Conservation (phyloP, 2,329 filamentous ascomycete species). For the Nemania sp. region DNA sequence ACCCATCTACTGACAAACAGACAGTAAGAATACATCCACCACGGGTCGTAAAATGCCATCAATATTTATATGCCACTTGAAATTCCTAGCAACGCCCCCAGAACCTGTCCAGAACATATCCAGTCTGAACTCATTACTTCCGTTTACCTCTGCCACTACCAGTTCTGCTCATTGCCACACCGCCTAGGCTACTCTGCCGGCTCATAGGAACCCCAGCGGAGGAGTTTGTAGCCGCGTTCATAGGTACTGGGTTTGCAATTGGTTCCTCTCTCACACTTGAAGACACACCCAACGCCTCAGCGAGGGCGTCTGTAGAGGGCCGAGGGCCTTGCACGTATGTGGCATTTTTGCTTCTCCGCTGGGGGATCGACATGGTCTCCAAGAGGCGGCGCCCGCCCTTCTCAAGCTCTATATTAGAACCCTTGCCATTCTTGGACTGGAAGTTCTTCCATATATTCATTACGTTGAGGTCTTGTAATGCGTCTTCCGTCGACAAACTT, state of each 20-base stretch:
- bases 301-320: slow-evolving; percentile 62
- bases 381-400: slow-evolving; percentile 67
- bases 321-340: slow-evolving; percentile 61
- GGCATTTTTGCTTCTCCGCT: slow-evolving; percentile 61
- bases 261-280: slow-evolving; percentile 58
- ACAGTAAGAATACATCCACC: slow-evolving; percentile 6
- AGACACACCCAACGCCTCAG: slow-evolving; percentile 63
- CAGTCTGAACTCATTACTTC: slow-evolving; percentile 38
- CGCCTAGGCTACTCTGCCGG: slow-evolving; percentile 67
- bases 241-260: slow-evolving; percentile 38
- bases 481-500: slow-evolving; percentile 63
- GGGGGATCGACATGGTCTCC: slow-evolving; percentile 65
- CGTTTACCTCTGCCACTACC: slow-evolving; percentile 61
- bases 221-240: slow-evolving; percentile 39
- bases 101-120: background rate
- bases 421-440: slow-evolving; percentile 63
- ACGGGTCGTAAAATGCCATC: slow-evolving; percentile 8
- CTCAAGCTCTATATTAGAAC: slow-evolving; percentile 66
- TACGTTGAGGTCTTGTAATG: slow-evolving; percentile 66
- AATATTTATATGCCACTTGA: background rate
- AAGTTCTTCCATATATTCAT: slow-evolving; percentile 71
- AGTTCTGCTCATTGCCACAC: slow-evolving; percentile 67
- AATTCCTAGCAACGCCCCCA: background rate
- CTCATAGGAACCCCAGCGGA: slow-evolving; percentile 63
- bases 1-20: background rate